These are phyloP conservation scores for Rheum nobile DNA, from an alignment of 148 eudicot species.

Conservation along the genomic window DNA sequence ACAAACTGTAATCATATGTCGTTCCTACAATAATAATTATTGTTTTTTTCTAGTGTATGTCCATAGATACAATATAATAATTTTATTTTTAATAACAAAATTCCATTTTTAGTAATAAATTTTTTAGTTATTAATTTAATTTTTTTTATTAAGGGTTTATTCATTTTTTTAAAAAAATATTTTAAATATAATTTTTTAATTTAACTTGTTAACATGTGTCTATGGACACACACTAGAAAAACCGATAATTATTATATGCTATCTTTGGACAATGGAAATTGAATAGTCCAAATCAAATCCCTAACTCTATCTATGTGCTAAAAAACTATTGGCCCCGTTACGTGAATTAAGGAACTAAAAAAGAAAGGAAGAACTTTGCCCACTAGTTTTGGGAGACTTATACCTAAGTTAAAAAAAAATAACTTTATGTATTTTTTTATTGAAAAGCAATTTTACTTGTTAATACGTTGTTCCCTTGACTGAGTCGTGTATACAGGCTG, in stretches of 20 bases:
- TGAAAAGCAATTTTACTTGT: neutral
- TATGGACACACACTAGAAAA: neutral
- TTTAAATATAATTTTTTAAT: too few relatives aligned
- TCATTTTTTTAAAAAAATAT: too few relatives aligned
- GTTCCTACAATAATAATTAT: too few relatives aligned
- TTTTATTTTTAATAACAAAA: too few relatives aligned
- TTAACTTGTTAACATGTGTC: neutral
- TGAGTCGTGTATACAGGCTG: too few relatives aligned
- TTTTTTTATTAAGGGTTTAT: too few relatives aligned
- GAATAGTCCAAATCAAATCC: neutral
- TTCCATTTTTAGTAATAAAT: too few relatives aligned
- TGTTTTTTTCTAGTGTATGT: too few relatives aligned
- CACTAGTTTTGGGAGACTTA: neutral
- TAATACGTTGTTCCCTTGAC: neutral
- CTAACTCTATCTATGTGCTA: neutral
- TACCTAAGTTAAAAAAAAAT: too few relatives aligned
- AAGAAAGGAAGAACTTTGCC: neutral
- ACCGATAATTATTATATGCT: neutral
- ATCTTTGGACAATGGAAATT: neutral
- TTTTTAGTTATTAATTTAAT: too few relatives aligned
- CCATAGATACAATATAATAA: too few relatives aligned
- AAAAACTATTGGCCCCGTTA: neutral
- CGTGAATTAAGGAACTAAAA: neutral
- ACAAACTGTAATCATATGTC: too few relatives aligned
- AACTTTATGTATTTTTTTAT: neutral